Base-by-base conservation (phyloP, 2,329 filamentous ascomycete genomes). In the Calonectria pauciramosa region DNA sequence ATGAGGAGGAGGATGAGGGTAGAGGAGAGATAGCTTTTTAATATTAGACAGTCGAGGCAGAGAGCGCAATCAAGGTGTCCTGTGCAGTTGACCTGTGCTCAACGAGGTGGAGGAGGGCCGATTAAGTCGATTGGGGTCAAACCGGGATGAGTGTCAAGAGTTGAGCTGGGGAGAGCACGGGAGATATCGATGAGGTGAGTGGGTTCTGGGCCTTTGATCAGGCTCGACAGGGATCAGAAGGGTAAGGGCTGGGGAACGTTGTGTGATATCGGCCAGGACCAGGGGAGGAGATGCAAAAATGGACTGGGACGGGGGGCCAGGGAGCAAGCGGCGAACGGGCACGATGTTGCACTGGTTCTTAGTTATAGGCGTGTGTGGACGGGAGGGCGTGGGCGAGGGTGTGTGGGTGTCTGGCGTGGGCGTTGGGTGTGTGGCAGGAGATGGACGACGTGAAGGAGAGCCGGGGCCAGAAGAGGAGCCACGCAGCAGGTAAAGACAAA, bases 401-500 rank as follows among this genome's bases (percentile, higher is more conserved):
- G 47, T 32, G 65, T 38, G 65, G 41, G 13, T 32, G 56, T 63
- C 56, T 44, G 59, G 44, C 30, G 59, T 52, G 47, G 56, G 44
- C 34, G 34, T 54, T 49, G 68, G 56, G 68, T 64, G 68, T 70
- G 56, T 34, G 34, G 44, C 41, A 26, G 54, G 68, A 23, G 44
- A 36, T 14, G 28, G 68, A 63, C 30, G 56, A 70, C 7, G 49
- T 38, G 56, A 52, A 51, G 54, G n/a, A 64, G 75, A 74, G 41
- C 77, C 71, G 74, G 77, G 74, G 75, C 72, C 76, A 77, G 74
- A 75, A 78, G 76, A 65, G 73, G 72, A 80, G 78, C 75, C 72
- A 80, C 73, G 76, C 71, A 80, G 79, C 76, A 80, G 76, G 79
- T 79, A 78, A 80, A 75, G 68, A 52, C 54, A 71, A 67, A 68